A percentile compares a stretch with the other conserved stretches of the same genome.
Evolutionary conservation across 225 moss, liverwort and hornwort genomes (phyloP).

Genomic region (Physcomitrium patens): DNA sequence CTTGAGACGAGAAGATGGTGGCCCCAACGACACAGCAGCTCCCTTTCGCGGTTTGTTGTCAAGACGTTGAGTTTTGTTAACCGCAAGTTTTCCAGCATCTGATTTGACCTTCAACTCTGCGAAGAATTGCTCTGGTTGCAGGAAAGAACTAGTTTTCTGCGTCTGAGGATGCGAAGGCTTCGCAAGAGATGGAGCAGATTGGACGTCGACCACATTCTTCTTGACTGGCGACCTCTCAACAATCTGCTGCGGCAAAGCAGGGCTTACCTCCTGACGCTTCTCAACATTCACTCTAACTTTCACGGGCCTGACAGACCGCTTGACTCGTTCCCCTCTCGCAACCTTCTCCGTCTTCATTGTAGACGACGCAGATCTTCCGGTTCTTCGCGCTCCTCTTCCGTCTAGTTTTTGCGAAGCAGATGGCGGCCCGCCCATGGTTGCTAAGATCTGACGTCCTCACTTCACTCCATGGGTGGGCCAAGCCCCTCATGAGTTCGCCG

Average conservation of each 20-base stretch:
- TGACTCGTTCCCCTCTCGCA: constrained; percentile 16
- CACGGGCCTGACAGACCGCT: constrained; percentile 18
- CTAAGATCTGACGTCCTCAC: constrained; percentile 28
- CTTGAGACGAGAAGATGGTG: constrained; percentile 21
- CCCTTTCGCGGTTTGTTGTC: constrained; percentile 12
- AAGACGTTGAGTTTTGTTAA: constrained; percentile 27
- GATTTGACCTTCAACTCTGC: constrained; percentile 45
- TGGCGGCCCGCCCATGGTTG: constrained; percentile 38
- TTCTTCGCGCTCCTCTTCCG: constrained; percentile 18
- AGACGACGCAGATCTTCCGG: constrained; percentile 14
- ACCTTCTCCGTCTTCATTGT: constrained; percentile 28
- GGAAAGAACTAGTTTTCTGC: constrained; percentile 23
- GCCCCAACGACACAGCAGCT: neutral
- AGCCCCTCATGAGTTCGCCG: constrained; percentile 20
- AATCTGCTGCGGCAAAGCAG: neutral
- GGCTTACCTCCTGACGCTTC: neutral
- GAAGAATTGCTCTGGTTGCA: constrained; percentile 42
- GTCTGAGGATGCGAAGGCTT: constrained; percentile 9
- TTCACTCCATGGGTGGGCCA: constrained; percentile 28
- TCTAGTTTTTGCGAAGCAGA: constrained; percentile 20
- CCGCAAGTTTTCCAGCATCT: neutral
- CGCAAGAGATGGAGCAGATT: neutral
- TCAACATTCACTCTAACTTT: constrained; percentile 21
- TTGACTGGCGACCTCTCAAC: constrained; percentile 28
- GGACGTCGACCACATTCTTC: constrained; percentile 30